A percentile compares a stretch with the other conserved stretches of the same genome.
phyloP scores from a whole-genome alignment of 2,329 filamentous ascomycete genomes.

The Fusarium cyanostomum region DNA sequence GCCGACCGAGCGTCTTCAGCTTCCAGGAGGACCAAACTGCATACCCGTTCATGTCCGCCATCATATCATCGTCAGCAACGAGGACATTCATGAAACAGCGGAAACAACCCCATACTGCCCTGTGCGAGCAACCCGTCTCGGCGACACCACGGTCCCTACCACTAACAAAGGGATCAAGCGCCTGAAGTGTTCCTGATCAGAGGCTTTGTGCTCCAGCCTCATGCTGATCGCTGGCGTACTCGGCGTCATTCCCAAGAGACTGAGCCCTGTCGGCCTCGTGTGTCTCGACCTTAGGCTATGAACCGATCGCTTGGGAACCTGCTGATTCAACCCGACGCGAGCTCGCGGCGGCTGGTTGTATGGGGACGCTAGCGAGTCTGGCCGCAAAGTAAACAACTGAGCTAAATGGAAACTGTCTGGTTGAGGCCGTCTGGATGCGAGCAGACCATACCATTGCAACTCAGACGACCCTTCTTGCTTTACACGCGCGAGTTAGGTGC shows the following conservation, averaged over 20 bases:
- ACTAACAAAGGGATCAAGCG: constrained; percentile 13
- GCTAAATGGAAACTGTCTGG: constrained; percentile 2
- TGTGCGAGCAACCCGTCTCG: constrained; percentile 21
- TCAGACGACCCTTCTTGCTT: constrained; percentile 7
- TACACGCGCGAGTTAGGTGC: constrained; percentile 10
- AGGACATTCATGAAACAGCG: constrained; percentile 1
- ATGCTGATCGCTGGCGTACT: constrained; percentile 18
- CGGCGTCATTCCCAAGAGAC: constrained; percentile 32
- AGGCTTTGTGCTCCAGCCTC: constrained; percentile 20
- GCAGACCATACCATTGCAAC: constrained; percentile 23
- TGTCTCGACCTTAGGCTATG: constrained; percentile 37
- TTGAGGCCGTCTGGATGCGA: constrained; percentile 14
- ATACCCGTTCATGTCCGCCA: neutral
- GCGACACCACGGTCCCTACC: constrained; percentile 20
- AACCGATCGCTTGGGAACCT: constrained; percentile 28
- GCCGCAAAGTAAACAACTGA: constrained; percentile 9
- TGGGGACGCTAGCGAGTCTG: constrained; percentile 25
- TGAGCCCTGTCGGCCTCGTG: constrained; percentile 18
- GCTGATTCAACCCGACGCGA: constrained; percentile 9
- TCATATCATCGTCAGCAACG: neutral
- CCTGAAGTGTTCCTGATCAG: constrained; percentile 6
- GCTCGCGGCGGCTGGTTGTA: constrained; percentile 9
- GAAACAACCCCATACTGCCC: constrained; percentile 2
- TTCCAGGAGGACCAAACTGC: constrained; percentile 4
- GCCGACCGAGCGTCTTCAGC: constrained; percentile 13